Base-by-base conservation (phyloP, 1,139 yeast genomes). In the Sugiyamaella sp. region DNA sequence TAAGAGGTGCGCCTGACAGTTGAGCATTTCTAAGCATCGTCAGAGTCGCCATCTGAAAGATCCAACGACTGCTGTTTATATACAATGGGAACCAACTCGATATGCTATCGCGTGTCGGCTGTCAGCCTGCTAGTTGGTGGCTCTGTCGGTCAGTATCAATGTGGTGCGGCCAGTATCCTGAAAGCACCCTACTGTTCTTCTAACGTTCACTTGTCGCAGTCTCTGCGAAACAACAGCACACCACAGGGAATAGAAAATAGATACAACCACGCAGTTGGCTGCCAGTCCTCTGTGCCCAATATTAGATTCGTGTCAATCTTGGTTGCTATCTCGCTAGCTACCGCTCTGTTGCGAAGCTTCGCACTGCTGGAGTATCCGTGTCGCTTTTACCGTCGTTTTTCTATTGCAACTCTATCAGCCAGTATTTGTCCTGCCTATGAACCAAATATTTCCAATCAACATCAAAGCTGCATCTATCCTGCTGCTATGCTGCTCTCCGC, bases 11-110 rank as follows among this genome's bases (percentile, higher is more conserved):
- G 45, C 49, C 47, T 46, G 55, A 42, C 22, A 49, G 51, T 35
- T 45, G 53, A 21, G 54, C 52, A 52, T 53, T 55, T 46, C 57
- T 46, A 38, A 57, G 44, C 57, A 57, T 53, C 39, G 57, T 53
- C 58, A 55, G 48, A 37, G 57, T 55, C 57, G 59, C 57, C 59
- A 57, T 57, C 35, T 46, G 49, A 49, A 12, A 32, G 17, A 24
- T 29, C 46, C 8, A 29, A 29, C 27, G 38, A 17, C 5, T 27
- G n/a, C n/a, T n/a, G 46, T 32, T 4, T 38, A 12, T 38, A 27
- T 38, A 40, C 20, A 40, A 16, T 40, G 2, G 3, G 27, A 22
- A 24, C 10, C 9, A 14, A 24, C 9, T 29, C 14, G 19, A 10
- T 25, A n/a, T n/a, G 14, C n/a, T 4, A 35, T 19, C 22, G 40